Base-by-base conservation (phyloP, 208 protist species). In the Trypanosoma mega region DNA sequence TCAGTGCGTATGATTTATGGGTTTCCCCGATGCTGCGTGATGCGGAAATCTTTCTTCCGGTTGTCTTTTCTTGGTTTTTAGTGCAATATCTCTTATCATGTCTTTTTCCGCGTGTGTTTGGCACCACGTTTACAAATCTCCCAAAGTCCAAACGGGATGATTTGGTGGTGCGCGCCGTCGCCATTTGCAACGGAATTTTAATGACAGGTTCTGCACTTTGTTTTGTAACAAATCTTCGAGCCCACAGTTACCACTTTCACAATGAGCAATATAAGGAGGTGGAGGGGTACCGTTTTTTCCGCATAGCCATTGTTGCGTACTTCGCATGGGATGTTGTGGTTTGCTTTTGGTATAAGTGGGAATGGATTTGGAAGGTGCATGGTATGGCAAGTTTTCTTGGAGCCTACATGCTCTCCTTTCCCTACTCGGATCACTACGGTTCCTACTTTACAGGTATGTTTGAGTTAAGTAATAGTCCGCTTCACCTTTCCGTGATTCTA, bases 361-460 rank as follows among this genome's bases (percentile, higher is more conserved):
- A 61, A n/a, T 12, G 52, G 21, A 50, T 68, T 31, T 94, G 81
- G 82, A 94, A 90, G 60, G 45, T 92, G 3, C 87, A 94, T 58
- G 87, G 71, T 37, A 54, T 90, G 26, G 74, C 55, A 51, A 88
- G 79, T 58, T 82, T 92, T 30, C 34, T 85, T 20, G 87, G 87
- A 3, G 59, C 71, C 45, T 92, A 88, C 66, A 66, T 70, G 23
- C 75, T 92, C 12, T 72, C 74, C 30, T 94, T 90, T 57, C 87
- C 87, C 29, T 92, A 81, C 44, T 72, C 82, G 2, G 85, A 94
- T 45, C 49, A 80, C 47, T 87, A 86, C 58, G 76, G 65, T 1
- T 78, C 73, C 27, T 94, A 90, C 77, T 94, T 87, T 73, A 92
- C 74, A 3, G 87, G 87, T 43, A 90, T 82, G 70, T 94, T 92